Conservation (phyloP, 140 eudicot species). For the Erigeron philadelphicus region DNA sequence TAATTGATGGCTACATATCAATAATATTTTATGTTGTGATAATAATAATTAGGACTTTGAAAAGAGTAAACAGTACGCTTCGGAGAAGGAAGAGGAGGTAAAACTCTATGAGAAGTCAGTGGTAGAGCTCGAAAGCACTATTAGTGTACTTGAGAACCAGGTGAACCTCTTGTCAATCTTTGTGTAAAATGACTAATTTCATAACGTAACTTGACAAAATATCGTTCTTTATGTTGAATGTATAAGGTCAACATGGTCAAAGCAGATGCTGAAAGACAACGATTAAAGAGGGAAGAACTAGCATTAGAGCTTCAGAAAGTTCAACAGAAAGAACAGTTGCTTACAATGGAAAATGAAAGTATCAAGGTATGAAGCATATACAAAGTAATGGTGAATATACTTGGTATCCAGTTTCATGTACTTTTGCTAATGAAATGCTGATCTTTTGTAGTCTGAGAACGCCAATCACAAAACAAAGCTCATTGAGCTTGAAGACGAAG, state of each 20-base stretch:
- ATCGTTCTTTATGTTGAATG: slow-evolving; percentile 8
- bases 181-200: neutral
- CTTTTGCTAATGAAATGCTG: slow-evolving; percentile 2
- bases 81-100: slow-evolving; percentile 67
- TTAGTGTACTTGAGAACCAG: slow-evolving; percentile 72
- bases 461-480: slow-evolving; percentile 44
- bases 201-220: neutral
- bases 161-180: slow-evolving; percentile 26
- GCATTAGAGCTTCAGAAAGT: slow-evolving; percentile 63
- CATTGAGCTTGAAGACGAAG: slow-evolving; percentile 57
- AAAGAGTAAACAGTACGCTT: slow-evolving; percentile 36
- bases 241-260: slow-evolving; percentile 59
- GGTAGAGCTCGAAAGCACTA: slow-evolving; percentile 74
- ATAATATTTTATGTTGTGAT: slow-evolving; percentile 9
- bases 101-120: slow-evolving; percentile 70
- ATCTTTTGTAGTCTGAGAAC: slow-evolving; percentile 45
- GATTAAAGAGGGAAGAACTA: slow-evolving; percentile 70
- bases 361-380: slow-evolving; percentile 48
- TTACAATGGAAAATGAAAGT: slow-evolving; percentile 51
- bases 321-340: slow-evolving; percentile 41
- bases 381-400: slow-evolving; percentile 1
- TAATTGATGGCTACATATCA: neutral
- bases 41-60: slow-evolving; percentile 40
- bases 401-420: neutral
- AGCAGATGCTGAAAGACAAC: slow-evolving; percentile 76